Conservation (phyloP, 768 basidiomycete genomes). For the Russula griseocarnosa region DNA sequence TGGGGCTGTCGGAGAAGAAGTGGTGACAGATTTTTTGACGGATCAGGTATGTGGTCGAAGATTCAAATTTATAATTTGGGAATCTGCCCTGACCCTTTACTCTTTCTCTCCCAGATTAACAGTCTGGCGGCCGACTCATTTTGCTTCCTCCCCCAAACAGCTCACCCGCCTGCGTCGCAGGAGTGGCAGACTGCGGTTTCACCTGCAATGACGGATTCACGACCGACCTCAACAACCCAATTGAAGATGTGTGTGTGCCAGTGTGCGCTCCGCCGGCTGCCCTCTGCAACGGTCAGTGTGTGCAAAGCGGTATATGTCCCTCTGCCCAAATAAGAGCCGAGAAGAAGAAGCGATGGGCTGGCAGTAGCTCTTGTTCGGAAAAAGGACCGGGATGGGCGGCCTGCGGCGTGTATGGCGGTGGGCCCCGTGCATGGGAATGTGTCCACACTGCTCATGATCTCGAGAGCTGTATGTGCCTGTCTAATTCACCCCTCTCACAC, state of each 20-base stretch:
- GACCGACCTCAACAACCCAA: too few relatives aligned
- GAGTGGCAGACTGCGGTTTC: slow-evolving; percentile 43
- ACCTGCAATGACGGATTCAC: slow-evolving; percentile 45
- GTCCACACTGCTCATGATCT: slow-evolving; percentile 45
- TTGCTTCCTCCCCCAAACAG: slow-evolving; percentile 44
- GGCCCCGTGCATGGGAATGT: slow-evolving; percentile 46
- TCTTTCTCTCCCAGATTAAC: slow-evolving; percentile 31
- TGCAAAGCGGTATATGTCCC: slow-evolving; percentile 28
- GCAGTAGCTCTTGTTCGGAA: slow-evolving; percentile 30
- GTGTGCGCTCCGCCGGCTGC: slow-evolving; percentile 41
- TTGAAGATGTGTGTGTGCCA: too few relatives aligned
- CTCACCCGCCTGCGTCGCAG: slow-evolving; percentile 35
- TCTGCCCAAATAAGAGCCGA: slow-evolving; percentile 30
- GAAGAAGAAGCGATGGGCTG: slow-evolving; percentile 33
- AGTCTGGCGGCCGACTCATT: slow-evolving; percentile 26
- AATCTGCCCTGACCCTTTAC: background rate
- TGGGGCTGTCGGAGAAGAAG: slow-evolving; percentile 33
- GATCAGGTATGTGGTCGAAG: slow-evolving; percentile 30
- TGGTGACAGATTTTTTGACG: slow-evolving; percentile 35
- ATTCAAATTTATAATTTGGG: background rate
- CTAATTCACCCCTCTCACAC: too few relatives aligned
- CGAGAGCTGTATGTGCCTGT: slow-evolving; percentile 48
- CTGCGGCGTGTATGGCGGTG: slow-evolving; percentile 44
- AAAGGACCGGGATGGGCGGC: slow-evolving; percentile 36
- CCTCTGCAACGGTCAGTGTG: slow-evolving; percentile 50